Conservation (phyloP, 495 filamentous ascomycete species). For the Xylaria longipes region DNA sequence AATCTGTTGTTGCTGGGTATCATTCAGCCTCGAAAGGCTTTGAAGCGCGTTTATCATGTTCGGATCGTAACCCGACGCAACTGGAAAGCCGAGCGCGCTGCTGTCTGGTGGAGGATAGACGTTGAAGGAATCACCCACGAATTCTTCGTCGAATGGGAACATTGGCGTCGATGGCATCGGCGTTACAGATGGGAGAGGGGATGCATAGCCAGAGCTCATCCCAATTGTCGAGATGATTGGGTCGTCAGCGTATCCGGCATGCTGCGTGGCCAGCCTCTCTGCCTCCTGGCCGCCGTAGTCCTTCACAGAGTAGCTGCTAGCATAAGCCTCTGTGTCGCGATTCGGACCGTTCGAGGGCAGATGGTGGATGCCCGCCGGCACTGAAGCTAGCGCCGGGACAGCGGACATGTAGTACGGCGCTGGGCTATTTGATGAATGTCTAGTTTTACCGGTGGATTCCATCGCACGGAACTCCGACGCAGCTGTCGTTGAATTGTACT, state of each 20-base stretch:
- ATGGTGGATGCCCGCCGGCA: constrained; percentile 28
- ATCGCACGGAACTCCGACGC: constrained; percentile 7
- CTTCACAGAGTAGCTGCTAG: constrained; percentile 9
- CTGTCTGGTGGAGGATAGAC: constrained; percentile 21
- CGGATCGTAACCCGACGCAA: constrained; percentile 25
- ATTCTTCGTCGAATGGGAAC: constrained; percentile 33
- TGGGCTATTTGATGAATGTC: constrained; percentile 38
- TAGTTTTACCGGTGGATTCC: constrained; percentile 27
- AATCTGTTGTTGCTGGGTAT: constrained; percentile 36
- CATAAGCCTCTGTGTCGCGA: constrained; percentile 12
- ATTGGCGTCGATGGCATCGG: constrained; percentile 35
- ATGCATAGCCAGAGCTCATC: constrained; percentile 18
- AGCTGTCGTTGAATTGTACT: constrained; percentile 32
- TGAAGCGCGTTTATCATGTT: constrained; percentile 34
- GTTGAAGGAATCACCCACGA: constrained; percentile 26
- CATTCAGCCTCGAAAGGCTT: constrained; percentile 32
- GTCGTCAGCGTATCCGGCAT: constrained; percentile 1
- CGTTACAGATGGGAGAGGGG: constrained; percentile 27
- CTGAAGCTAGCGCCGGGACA: constrained; percentile 24
- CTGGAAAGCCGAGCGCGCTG: neutral
- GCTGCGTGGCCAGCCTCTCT: constrained; percentile 3
- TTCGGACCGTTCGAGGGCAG: constrained; percentile 28
- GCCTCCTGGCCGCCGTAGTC: constrained; percentile 7
- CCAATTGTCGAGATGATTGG: constrained; percentile 4
- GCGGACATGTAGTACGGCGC: constrained; percentile 26